These are phyloP conservation scores for Boletus patriciae DNA, from an alignment of 768 basidiomycete genomes.

Conservation along the genomic window DNA sequence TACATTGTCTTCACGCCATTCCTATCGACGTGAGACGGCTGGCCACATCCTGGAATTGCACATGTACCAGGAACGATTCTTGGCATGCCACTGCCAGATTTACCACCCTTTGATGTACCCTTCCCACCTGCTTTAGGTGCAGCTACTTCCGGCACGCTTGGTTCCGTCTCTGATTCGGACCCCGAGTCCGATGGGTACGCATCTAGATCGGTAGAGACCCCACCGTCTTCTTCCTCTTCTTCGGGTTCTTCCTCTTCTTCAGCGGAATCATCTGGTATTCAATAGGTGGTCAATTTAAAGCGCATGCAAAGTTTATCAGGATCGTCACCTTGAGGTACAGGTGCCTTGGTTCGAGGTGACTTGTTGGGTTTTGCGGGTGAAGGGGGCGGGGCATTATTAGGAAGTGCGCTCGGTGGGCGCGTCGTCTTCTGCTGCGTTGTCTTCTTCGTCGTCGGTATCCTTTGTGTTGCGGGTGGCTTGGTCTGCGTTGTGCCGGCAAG, in stretches of 20 bases:
- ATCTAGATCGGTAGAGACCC: conserved; percentile 30
- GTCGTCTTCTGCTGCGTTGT: conserved; percentile 20
- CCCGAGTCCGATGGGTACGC: conserved; percentile 34
- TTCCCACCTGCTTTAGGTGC: conserved; percentile 10
- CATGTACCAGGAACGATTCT: conserved; percentile 40
- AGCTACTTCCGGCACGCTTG: conserved; percentile 9
- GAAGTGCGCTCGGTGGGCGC: conserved; percentile 9
- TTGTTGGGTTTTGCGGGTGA: conserved; percentile 16
- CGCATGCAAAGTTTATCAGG: conserved; percentile 4
- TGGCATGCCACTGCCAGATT: conserved; percentile 6
- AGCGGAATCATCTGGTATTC: conserved; percentile 22
- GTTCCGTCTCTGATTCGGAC: conserved; percentile 25
- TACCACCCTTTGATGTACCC: conserved; percentile 10
- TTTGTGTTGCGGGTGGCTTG: conserved; percentile 18
- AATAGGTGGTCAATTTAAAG: conserved; percentile 12
- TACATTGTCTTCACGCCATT: conserved; percentile 52
- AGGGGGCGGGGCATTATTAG: conserved; percentile 3
- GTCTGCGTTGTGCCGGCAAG: conserved; percentile 37
- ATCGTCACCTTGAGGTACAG: conserved; percentile 23
- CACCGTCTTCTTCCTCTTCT: conserved; percentile 24
- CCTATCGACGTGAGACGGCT: conserved; percentile 55
- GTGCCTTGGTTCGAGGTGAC: conserved; percentile 11
- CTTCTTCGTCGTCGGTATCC: conserved; percentile 18
- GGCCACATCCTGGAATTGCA: conserved; percentile 55
- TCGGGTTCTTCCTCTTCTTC: conserved; percentile 27